Base-by-base conservation (phyloP, 2,329 filamentous ascomycete species). In the Fusarium sp. region DNA sequence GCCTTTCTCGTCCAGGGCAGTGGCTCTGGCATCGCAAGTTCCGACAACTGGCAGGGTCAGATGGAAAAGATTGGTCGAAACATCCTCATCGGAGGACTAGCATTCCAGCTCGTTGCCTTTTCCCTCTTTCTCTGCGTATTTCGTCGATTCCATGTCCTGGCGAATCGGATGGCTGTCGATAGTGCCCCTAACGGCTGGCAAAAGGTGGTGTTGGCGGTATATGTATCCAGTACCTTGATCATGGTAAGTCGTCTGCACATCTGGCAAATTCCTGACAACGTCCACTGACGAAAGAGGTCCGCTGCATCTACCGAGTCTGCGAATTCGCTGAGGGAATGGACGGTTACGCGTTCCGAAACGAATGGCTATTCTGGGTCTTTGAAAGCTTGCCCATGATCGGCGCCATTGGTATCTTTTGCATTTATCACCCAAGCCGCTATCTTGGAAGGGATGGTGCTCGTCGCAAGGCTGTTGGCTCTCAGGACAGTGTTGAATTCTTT, bases 351-450 rank as follows among this genome's bases (percentile, higher is more conserved):
- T 87, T 88, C 73, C 82, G 77, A 5, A 84, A 87, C 24, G 87
- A 89, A 71, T 89, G 88, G 85, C 85, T 86, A 31, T 86, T 89
- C 65, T 89, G 86, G 82, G 82, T 84, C 3, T 85, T 89, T 16
- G 88, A 89, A 68, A 83, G 85, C 0, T 68, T 87, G 8, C 87
- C 87, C 0, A 87, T 88, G 81, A 69, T 85, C 4, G 77, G 83
- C 0, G 87, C 88, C 7, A 82, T 90, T 37, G 77, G 83, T 1
- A 81, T 87, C 1, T 87, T 90, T 68, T 86, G 85, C 6, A 75
- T 87, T 41, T 89, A 84, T 76, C 86, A 89, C 71, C 88, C 88
- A 0, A 81, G 81, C 9, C 80, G 77, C 13, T 85, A 83, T 66
- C 77, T 88, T 6, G 78, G 81, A 4, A 69, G 60, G 2, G 24